Evolutionary conservation across 805 yeast species (phyloP).

Genomic region (Candida incommunis): DNA sequence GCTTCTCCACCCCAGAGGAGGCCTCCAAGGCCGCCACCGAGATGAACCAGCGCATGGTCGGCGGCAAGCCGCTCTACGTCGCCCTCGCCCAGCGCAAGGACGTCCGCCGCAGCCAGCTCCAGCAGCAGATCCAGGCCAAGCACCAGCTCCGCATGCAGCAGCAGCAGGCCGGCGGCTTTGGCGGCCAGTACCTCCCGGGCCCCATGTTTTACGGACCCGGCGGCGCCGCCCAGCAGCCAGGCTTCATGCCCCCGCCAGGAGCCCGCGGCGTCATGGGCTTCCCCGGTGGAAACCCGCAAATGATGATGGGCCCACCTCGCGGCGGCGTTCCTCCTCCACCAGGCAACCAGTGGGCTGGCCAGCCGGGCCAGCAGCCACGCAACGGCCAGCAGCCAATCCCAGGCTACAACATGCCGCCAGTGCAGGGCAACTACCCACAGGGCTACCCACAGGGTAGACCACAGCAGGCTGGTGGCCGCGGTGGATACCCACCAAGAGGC

Average conservation of each 20-base stretch:
- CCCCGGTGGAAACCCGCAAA: conserved; percentile 24
- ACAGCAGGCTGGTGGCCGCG: conserved; percentile 16
- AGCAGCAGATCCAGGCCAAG: conserved; percentile 96
- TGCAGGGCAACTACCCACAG: conserved; percentile 39
- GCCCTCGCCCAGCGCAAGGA: conserved; percentile 98
- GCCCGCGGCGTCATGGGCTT: conserved; percentile 46
- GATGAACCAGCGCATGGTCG: conserved; percentile 94
- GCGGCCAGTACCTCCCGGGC: conserved; percentile 63
- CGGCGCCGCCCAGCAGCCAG: conserved; percentile 50
- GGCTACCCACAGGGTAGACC: conserved; percentile 29
- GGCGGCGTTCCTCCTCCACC: conserved; percentile 21
- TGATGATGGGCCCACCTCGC: conserved; percentile 22
- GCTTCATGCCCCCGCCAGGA: conserved; percentile 54
- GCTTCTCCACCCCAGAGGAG: conserved; percentile 96
- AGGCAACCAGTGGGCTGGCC: conserved; percentile 24
- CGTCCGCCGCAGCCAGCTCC: conserved; percentile 90
- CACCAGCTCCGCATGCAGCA: conserved; percentile 97
- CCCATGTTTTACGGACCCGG: conserved; percentile 68
- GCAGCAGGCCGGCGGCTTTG: conserved; percentile 79
- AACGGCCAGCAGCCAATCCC: conserved; percentile 73
- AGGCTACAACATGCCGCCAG: conserved; percentile 78
- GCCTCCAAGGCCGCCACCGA: conserved; percentile 97
- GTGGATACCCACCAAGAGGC: conserved; percentile 11
- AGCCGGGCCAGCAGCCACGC: conserved; percentile 31
- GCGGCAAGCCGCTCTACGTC: conserved; percentile 93